These are phyloP conservation scores for Benincasa hispida DNA, from an alignment of 306 rosid species.

Conservation along the genomic window DNA sequence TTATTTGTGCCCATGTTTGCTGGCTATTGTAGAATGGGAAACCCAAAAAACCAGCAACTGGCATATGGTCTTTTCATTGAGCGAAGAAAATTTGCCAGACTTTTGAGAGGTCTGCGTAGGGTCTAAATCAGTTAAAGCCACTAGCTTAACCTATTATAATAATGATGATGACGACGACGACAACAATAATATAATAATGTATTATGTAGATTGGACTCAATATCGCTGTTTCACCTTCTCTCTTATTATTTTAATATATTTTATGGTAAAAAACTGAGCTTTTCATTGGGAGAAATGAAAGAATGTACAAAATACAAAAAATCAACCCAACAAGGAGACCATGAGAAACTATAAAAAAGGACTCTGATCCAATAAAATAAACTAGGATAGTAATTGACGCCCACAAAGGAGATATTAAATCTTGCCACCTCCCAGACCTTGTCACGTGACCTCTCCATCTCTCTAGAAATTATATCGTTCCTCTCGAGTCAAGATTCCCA, in stretches of 20 bases:
- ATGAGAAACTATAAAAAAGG: not conserved
- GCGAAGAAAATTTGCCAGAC: not conserved
- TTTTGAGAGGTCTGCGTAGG: not conserved
- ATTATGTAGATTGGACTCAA: not conserved
- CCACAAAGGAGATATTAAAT: not conserved
- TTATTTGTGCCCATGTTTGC: not conserved
- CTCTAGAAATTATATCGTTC: not conserved
- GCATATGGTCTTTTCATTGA: not conserved
- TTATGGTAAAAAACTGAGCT: not conserved
- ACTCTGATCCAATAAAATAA: not conserved
- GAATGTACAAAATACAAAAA: not conserved
- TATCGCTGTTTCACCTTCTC: not conserved
- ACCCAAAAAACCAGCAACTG: not conserved
- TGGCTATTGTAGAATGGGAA: not conserved
- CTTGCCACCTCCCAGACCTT: not conserved
- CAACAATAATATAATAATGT: too few species aligned
- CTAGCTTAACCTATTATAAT: not conserved
- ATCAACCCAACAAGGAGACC: not conserved
- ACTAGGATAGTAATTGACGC: not conserved
- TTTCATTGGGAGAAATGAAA: not conserved
- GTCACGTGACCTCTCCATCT: not conserved
- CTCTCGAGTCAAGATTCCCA: not conserved
- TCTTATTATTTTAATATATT: too few species aligned
- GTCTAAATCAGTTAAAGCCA: not conserved
- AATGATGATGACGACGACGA: not conserved